phyloP scores from a whole-genome alignment of 1,284 basidiomycete species.

The Leccinum pachyderme region DNA sequence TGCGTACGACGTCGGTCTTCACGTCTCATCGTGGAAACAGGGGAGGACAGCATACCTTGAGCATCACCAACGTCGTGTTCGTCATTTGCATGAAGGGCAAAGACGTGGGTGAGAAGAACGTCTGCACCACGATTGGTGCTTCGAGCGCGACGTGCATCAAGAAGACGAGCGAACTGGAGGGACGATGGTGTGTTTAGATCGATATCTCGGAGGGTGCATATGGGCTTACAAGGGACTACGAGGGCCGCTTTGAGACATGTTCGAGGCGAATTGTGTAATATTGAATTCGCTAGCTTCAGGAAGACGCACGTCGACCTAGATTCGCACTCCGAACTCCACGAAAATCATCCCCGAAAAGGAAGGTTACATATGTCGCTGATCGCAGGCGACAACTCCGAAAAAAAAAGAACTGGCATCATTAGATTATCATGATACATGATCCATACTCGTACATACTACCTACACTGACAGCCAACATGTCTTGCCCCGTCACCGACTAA shows the following conservation, averaged over 20 bases:
- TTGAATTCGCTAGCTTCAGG: not conserved
- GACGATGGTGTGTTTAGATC: not conserved
- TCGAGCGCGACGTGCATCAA: constrained; percentile 77
- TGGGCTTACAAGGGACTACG: constrained; percentile 38
- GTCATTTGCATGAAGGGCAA: constrained; percentile 77
- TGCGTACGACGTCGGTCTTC: not conserved
- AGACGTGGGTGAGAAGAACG: constrained; percentile 58
- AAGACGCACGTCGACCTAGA: not conserved
- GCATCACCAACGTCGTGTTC: constrained; percentile 72
- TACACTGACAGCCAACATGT: not conserved
- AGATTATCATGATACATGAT: constrained; percentile 16
- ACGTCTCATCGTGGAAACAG: not conserved
- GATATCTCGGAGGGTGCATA: not conserved
- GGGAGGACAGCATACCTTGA: constrained; percentile 52
- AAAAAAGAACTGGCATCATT: not conserved
- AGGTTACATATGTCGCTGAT: not conserved
- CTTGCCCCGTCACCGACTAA: constrained; percentile 6
- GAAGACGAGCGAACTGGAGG: constrained; percentile 56
- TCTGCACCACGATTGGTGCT: constrained; percentile 71
- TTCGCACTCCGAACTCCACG: constrained; percentile 27
- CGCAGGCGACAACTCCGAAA: not conserved
- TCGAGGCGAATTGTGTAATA: not conserved
- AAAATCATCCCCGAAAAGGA: constrained; percentile 25
- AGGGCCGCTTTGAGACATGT: constrained; percentile 25
- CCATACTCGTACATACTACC: constrained; percentile 14